A percentile compares a stretch with the other conserved stretches of the same genome.
These are phyloP conservation scores for Fagus sylvatica DNA, from an alignment of 306 rosid species.

Conservation along the genomic window DNA sequence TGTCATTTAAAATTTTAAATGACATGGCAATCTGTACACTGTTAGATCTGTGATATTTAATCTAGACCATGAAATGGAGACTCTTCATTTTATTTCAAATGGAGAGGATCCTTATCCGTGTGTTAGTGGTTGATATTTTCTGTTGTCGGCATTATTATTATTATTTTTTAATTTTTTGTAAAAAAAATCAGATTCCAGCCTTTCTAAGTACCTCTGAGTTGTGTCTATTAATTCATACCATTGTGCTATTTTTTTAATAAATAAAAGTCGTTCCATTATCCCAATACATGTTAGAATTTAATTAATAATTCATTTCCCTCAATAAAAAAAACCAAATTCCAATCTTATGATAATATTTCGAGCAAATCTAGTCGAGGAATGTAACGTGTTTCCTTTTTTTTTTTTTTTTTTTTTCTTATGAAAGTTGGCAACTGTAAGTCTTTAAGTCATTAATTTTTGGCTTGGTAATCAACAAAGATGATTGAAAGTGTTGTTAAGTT, in stretches of 20 bases:
- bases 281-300: not conserved
- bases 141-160: not conserved
- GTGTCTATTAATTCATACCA: too few relatives aligned
- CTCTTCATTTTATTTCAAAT: too few relatives aligned
- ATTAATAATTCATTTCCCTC: not conserved
- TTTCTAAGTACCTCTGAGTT: too few relatives aligned
- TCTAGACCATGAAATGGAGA: too few relatives aligned
- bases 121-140: not conserved
- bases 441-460: not conserved
- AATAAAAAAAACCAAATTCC: not conserved
- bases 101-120: too few relatives aligned
- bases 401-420: not conserved
- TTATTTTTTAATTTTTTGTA: not conserved
- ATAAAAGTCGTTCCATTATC: not conserved
- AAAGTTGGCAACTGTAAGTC: conserved; percentile 5
- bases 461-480: not conserved
- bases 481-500: too few relatives aligned
- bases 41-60: too few relatives aligned
- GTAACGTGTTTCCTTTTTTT: not conserved
- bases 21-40: too few relatives aligned
- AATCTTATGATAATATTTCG: not conserved
- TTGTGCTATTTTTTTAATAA: not conserved
- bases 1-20: too few relatives aligned
- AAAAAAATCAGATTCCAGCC: too few relatives aligned
- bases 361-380: conserved; percentile 25